These are phyloP conservation scores for Claviceps spartinae DNA, from an alignment of 2,329 filamentous ascomycete genomes.

Conservation along the genomic window DNA sequence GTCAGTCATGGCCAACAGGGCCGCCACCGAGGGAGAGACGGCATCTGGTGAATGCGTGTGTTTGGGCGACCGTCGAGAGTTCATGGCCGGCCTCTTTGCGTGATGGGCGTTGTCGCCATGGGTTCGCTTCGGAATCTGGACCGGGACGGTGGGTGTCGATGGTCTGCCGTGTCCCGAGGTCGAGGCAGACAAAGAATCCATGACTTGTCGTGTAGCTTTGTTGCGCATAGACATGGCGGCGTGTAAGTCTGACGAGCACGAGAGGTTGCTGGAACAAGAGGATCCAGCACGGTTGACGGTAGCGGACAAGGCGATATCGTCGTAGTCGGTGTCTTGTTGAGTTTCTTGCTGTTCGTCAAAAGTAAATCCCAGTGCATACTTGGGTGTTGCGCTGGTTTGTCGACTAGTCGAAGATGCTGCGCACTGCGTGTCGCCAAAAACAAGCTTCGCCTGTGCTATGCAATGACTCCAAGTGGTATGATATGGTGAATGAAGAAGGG, in stretches of 20 bases:
- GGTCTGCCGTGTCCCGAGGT: slow-evolving; percentile 17
- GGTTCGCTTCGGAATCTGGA: slow-evolving; percentile 38
- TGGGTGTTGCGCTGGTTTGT: not conserved
- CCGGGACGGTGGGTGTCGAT: slow-evolving; percentile 32
- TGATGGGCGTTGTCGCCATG: slow-evolving; percentile 23
- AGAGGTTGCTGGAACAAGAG: slow-evolving; percentile 3
- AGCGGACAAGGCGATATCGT: slow-evolving; percentile 1
- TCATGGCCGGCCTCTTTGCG: slow-evolving; percentile 24
- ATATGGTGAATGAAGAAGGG: not conserved
- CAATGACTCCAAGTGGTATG: not conserved
- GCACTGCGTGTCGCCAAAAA: not conserved
- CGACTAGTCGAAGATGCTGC: not conserved
- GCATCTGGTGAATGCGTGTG: slow-evolving; percentile 38
- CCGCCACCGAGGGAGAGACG: slow-evolving; percentile 45
- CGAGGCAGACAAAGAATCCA: slow-evolving; percentile 13
- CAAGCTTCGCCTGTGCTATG: not conserved
- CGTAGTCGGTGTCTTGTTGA: not conserved
- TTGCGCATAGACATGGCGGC: slow-evolving; percentile 21
- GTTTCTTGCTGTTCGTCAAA: not conserved
- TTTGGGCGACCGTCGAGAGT: slow-evolving; percentile 22
- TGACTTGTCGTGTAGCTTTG: slow-evolving; percentile 17
- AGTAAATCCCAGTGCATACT: slow-evolving; percentile 3
- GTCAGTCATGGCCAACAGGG: slow-evolving; percentile 46
- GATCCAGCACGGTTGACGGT: slow-evolving; percentile 1
- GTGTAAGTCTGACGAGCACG: slow-evolving; percentile 12